Base-by-base conservation (phyloP, 306 rosid genomes). In the Prunus kanzakura region DNA sequence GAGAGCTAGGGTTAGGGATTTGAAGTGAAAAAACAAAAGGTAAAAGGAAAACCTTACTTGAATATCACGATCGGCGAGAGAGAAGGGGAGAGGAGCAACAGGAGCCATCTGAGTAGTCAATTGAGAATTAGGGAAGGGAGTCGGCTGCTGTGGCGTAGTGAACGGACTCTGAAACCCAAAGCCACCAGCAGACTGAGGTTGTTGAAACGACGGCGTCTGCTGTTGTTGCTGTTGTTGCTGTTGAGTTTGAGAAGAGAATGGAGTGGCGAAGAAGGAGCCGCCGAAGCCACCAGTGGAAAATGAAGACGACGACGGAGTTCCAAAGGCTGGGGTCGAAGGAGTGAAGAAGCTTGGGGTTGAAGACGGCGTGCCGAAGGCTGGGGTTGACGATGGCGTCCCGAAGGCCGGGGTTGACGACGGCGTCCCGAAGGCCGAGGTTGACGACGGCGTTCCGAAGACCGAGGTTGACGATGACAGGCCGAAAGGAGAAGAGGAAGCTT, bases 61-160 rank as follows among this genome's bases (percentile, higher is more conserved):
- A 87, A 95, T 76, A 74, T 95, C 97, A 57, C 96, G 97, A 86
- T 95, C 97, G 47, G 99, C 93, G 14, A 89, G 88, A 79, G 97
- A 95, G 79, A 89, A 92, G 41, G 99, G 88, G 67, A 92, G 89
- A 3, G 98, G 93, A 43, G 97, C 87, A 6, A 96, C 99, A 2
- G 90, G 94, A 55, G 99, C 99, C 98, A 96, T 96, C 87, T 89
- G 96, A 73, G 96, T 87, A 41, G 87, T 92, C 77, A 90, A 85
- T 71, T 92, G 97, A 27, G 91, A 75, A 71, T 83, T 87, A 29
- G 87, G 79, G 65, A 87, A 88, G 0, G 75, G 79, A 52, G 84
- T 58, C 19, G 87, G 58, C 74, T 90, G 98, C 12, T 86, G 83
- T 22, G 82, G 58, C 32, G 82, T 16, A n/a, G 66, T 3, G 55